Evolutionary conservation across 352 stramenopile genomes (phyloP).

Genomic region (Phytophthora chlamydospora): DNA sequence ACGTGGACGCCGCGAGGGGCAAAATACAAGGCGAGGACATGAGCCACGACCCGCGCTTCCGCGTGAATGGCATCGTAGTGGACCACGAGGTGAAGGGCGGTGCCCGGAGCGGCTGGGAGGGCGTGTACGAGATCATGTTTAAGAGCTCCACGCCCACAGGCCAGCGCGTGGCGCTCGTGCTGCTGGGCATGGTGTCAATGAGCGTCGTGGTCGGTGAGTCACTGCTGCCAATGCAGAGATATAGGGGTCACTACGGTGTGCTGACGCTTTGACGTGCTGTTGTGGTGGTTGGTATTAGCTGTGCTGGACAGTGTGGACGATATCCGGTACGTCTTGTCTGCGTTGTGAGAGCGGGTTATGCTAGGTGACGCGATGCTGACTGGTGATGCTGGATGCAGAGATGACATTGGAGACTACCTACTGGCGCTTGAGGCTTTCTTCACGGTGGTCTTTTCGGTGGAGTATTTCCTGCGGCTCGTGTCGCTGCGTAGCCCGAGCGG

Average conservation of each 20-base stretch:
- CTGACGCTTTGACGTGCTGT: constrained; percentile 6
- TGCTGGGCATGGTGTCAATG: constrained; percentile 76
- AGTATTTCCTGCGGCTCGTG: constrained; percentile 74
- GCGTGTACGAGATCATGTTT: constrained; percentile 77
- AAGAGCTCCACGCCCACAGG: constrained; percentile 63
- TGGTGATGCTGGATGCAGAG: constrained; percentile 33
- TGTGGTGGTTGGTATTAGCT: constrained; percentile 46
- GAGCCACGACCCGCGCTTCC: constrained; percentile 57
- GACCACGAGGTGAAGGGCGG: constrained; percentile 75
- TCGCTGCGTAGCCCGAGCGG: constrained; percentile 67
- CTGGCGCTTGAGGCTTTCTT: constrained; percentile 84
- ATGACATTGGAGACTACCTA: constrained; percentile 74
- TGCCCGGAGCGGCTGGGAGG: constrained; percentile 49
- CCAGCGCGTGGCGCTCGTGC: constrained; percentile 58
- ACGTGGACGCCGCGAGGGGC: constrained; percentile 30
- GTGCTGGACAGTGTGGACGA: constrained; percentile 74
- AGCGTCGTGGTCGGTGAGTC: constrained; percentile 69
- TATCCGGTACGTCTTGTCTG: constrained; percentile 51
- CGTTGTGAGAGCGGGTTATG: constrained; percentile 45
- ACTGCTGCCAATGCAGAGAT: constrained; percentile 6
- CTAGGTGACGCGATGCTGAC: constrained; percentile 17
- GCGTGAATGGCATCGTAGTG: constrained; percentile 79
- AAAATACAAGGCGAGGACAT: constrained; percentile 26
- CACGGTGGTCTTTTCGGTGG: constrained; percentile 82
- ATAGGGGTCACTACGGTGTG: not conserved